Conservation (phyloP, 768 basidiomycete genomes). For the Stropharia rugosoannulata region DNA sequence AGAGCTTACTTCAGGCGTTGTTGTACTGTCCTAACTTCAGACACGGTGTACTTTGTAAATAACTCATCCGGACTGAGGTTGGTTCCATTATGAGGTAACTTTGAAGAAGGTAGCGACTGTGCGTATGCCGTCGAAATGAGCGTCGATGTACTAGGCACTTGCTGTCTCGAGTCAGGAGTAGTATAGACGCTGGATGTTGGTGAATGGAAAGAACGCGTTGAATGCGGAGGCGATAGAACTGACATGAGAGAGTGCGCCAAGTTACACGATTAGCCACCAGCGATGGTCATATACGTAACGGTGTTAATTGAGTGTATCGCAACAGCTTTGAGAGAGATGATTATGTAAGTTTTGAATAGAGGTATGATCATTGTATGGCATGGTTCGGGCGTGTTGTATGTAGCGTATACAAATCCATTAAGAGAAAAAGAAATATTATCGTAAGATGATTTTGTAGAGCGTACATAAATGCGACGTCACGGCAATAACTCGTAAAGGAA, state of each 20-base stretch:
- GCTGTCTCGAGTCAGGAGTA: conserved; percentile 2
- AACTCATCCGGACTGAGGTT: conserved; percentile 68
- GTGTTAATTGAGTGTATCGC: background rate
- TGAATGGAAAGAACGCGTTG: conserved; percentile 20
- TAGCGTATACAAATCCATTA: conserved; percentile 6
- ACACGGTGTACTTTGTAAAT: conserved; percentile 67
- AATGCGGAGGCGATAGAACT: conserved; percentile 13
- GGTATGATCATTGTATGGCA: conserved; percentile 1
- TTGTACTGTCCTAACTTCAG: conserved; percentile 68
- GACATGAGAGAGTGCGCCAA: conserved; percentile 13
- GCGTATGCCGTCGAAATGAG: conserved; percentile 11
- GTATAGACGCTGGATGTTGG: conserved; percentile 19
- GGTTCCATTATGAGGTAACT: conserved; percentile 20
- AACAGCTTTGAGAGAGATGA: background rate
- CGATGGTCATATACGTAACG: background rate
- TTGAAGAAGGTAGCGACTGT: conserved; percentile 11
- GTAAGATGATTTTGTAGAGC: conserved; percentile 12
- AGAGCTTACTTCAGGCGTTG: conserved; percentile 62
- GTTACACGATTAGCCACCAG: background rate
- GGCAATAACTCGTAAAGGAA: conserved; percentile 2
- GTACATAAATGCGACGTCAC: conserved; percentile 12
- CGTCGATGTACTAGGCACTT: conserved; percentile 9
- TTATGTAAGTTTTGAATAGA: conserved; percentile 1
- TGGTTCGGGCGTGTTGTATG: background rate
- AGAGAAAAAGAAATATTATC: conserved; percentile 12